Evolutionary conservation across 169 alveolate species (phyloP).

Genomic region (Eimeria zaria): DNA sequence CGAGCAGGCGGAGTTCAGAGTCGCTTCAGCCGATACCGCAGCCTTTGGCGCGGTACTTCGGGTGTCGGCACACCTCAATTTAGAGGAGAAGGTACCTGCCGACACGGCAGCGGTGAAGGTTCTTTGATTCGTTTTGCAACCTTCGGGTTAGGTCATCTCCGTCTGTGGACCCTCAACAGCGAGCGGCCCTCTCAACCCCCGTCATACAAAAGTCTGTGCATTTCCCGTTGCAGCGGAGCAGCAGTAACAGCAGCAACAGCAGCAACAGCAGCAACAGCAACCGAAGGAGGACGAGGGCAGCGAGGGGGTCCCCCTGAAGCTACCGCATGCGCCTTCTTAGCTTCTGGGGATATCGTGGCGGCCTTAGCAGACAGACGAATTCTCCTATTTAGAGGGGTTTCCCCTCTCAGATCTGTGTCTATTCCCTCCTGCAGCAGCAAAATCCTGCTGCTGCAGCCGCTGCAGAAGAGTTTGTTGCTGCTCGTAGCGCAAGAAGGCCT

Average conservation of each 20-base stretch:
- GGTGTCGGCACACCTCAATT: neutral
- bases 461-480: slow-evolving; percentile 57
- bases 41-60: neutral
- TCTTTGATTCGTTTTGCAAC: slow-evolving; percentile 59
- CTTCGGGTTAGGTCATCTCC: slow-evolving; percentile 70
- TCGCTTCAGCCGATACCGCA: neutral
- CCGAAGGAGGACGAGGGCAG: neutral
- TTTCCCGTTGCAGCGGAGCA: neutral
- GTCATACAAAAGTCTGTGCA: neutral
- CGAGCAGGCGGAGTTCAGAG: neutral
- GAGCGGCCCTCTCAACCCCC: slow-evolving; percentile 43
- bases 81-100: neutral
- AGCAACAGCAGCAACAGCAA: too few species aligned
- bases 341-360: slow-evolving; percentile 63
- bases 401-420: slow-evolving; percentile 64
- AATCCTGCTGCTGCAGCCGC: slow-evolving; percentile 32
- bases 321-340: slow-evolving; percentile 66
- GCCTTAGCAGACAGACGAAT: slow-evolving; percentile 71
- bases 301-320: slow-evolving; percentile 31
- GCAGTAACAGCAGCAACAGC: too few species aligned
- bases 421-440: slow-evolving; percentile 54
- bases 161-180: slow-evolving; percentile 66
- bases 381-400: slow-evolving; percentile 49
- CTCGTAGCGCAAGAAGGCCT: slow-evolving; percentile 67
- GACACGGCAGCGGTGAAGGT: neutral